A percentile compares a stretch with the other conserved stretches of the same genome.
Conservation (phyloP, 2,329 filamentous ascomycete species). For the Leptographium flavum region DNA sequence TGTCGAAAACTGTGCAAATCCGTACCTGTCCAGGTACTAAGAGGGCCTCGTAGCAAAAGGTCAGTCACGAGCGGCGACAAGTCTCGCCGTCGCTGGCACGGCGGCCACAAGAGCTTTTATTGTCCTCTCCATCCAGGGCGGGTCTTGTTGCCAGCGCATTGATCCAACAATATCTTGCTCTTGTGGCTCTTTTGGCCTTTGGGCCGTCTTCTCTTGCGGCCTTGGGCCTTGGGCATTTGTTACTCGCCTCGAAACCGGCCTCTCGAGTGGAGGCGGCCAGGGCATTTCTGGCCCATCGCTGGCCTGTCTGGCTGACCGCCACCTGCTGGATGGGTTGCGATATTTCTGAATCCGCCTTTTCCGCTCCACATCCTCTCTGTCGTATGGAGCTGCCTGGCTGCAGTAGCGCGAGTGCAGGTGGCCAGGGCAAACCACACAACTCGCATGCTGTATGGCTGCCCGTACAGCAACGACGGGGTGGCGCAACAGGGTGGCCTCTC, state of each 20-base stretch:
- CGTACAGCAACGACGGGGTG: too few relatives aligned
- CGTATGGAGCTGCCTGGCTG: neutral
- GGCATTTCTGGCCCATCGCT: too few relatives aligned
- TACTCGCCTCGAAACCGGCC: neutral
- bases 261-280: neutral
- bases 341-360: neutral
- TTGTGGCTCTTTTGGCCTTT: neutral
- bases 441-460: too few relatives aligned
- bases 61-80: neutral
- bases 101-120: neutral
- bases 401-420: neutral
- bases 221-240: neutral
- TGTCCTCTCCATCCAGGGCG: neutral
- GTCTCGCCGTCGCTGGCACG: neutral
- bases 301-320: neutral
- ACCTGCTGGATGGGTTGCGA: neutral
- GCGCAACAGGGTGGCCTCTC: too few relatives aligned
- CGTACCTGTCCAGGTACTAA: neutral
- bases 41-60: neutral
- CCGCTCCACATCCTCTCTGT: neutral
- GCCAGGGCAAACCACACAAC: too few relatives aligned
- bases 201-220: neutral
- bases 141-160: neutral
- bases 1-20: neutral
- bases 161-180: neutral